These are phyloP conservation scores for Fusarium sp. DNA, from an alignment of 2,329 filamentous ascomycete genomes.

Conservation along the genomic window DNA sequence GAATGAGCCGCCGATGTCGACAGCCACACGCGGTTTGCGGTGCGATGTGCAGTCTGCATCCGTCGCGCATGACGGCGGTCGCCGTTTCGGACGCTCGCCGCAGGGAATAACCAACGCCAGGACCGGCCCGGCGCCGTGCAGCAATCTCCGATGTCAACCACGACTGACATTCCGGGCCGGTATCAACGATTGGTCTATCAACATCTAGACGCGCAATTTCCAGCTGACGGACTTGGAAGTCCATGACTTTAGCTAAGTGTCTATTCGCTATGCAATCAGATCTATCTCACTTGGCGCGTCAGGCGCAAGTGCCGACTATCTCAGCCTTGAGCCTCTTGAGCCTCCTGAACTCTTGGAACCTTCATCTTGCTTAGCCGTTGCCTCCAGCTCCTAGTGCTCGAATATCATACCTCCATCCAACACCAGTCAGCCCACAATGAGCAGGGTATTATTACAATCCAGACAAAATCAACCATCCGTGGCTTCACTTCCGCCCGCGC, in stretches of 20 bases:
- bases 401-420: conserved; percentile 21
- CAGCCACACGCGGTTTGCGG: conserved; percentile 22
- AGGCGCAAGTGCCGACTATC: conserved; percentile 15
- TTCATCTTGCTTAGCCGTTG: background rate
- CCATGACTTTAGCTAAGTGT: conserved; percentile 12
- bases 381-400: background rate
- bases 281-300: conserved; percentile 11
- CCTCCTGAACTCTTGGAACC: background rate
- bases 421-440: conserved; percentile 34
- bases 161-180: conserved; percentile 33
- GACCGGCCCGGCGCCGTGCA: conserved; percentile 41
- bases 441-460: conserved; percentile 45
- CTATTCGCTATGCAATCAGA: conserved; percentile 19
- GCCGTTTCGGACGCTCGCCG: conserved; percentile 28
- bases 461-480: conserved; percentile 24
- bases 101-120: conserved; percentile 11
- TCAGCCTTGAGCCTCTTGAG: background rate
- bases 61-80: conserved; percentile 28
- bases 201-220: background rate
- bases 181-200: conserved; percentile 6
- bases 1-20: conserved; percentile 31
- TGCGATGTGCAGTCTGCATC: conserved; percentile 2
- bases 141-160: conserved; percentile 7
- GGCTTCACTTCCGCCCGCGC: conserved; percentile 28
- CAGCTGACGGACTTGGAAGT: conserved; percentile 4